Conservation (phyloP, 495 filamentous ascomycete species). For the Penicillium pancosmium region DNA sequence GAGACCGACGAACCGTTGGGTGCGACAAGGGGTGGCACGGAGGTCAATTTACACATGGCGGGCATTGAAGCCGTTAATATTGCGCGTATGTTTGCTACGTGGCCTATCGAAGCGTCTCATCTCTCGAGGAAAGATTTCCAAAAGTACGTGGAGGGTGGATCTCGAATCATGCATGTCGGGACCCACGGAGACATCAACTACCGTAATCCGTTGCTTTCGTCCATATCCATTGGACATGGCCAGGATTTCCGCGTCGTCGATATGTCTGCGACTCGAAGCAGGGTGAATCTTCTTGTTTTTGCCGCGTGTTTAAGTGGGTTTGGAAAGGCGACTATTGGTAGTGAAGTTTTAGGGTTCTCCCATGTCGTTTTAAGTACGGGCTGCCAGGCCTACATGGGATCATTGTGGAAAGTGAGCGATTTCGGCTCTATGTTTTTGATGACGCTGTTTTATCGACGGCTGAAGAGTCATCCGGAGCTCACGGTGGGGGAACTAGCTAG, state of each 20-base stretch:
- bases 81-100: constrained; percentile 29
- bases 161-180: constrained; percentile 33
- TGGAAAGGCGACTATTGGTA: constrained; percentile 28
- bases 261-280: constrained; percentile 29
- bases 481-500: constrained; percentile 24
- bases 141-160: constrained; percentile 24
- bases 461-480: constrained; percentile 15
- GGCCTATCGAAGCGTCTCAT: constrained; percentile 32
- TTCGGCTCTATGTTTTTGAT: constrained; percentile 37
- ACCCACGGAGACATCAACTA: constrained; percentile 31
- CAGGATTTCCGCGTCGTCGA: constrained; percentile 35
- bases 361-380: constrained; percentile 33
- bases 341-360: constrained; percentile 34
- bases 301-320: constrained; percentile 35
- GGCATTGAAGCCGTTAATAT: constrained; percentile 35
- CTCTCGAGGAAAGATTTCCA: constrained; percentile 27
- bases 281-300: constrained; percentile 33
- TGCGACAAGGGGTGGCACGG: constrained; percentile 8
- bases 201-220: constrained; percentile 32
- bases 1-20: background rate
- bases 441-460: constrained; percentile 33
- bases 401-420: constrained; percentile 35
- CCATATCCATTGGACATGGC: constrained; percentile 28
- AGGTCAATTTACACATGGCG: constrained; percentile 30
- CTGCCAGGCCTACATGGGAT: constrained; percentile 34